These are phyloP conservation scores for Crotalaria pallida DNA, from an alignment of 306 rosid species.

Conservation along the genomic window DNA sequence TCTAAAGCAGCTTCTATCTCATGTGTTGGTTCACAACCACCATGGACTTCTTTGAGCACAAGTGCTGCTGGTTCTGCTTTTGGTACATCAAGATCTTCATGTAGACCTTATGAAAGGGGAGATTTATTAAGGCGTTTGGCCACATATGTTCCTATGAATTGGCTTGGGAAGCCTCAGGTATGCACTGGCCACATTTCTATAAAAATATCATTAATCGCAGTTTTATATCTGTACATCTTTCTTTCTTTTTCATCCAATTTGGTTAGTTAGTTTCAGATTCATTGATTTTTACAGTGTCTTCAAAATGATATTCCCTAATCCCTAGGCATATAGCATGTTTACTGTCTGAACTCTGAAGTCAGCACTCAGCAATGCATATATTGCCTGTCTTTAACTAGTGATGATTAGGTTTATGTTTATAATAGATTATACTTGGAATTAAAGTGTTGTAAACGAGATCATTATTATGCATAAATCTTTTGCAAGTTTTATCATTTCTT, in stretches of 20 bases:
- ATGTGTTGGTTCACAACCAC: slow-evolving; percentile 93
- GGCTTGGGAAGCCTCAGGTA: slow-evolving; percentile 96
- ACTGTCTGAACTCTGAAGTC: neutral
- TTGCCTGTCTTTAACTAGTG: neutral
- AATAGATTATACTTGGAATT: neutral
- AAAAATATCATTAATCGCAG: neutral
- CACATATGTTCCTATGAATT: slow-evolving; percentile 74
- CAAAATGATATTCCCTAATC: neutral
- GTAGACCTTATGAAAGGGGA: slow-evolving; percentile 99
- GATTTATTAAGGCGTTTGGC: slow-evolving; percentile 95
- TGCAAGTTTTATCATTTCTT: neutral
- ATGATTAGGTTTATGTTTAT: slow-evolving; percentile 11
- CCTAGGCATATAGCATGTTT: neutral
- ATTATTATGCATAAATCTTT: neutral
- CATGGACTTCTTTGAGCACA: slow-evolving; percentile 75
- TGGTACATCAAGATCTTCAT: slow-evolving; percentile 71
- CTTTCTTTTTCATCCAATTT: neutral
- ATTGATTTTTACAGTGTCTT: neutral
- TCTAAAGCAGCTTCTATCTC: slow-evolving; percentile 95
- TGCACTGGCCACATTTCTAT: slow-evolving; percentile 28
- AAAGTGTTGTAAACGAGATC: neutral
- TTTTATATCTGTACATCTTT: neutral
- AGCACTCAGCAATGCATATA: neutral
- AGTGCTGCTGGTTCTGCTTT: slow-evolving; percentile 81
- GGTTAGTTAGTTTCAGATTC: neutral